phyloP scores from a whole-genome alignment of 441 rosid species.

The Euphorbia celastroides region DNA sequence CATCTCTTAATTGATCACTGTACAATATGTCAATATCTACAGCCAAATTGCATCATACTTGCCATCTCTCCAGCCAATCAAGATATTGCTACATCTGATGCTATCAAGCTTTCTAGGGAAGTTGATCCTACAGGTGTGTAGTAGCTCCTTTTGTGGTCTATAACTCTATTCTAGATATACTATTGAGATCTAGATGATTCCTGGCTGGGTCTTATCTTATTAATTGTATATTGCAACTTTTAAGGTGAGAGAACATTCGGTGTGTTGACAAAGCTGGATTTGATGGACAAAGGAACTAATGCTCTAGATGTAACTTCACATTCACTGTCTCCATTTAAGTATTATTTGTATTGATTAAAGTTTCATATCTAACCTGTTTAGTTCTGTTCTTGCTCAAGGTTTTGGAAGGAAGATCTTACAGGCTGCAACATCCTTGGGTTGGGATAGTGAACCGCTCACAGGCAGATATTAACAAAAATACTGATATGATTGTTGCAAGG shows the following conservation, averaged over 20 bases:
- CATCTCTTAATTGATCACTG: too few relatives aligned
- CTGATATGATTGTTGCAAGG: constrained; percentile 92
- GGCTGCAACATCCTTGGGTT: constrained; percentile 99
- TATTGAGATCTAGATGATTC: too few relatives aligned
- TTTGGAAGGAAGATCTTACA: constrained; percentile 91
- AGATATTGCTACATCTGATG: constrained; percentile 99
- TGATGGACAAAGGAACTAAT: constrained; percentile 99
- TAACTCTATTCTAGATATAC: background rate
- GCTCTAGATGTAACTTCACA: constrained; percentile 76
- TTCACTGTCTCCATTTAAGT: constrained; percentile 11
- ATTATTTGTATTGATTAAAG: constrained; percentile 17
- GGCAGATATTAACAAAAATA: constrained; percentile 96
- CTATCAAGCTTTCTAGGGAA: constrained; percentile 98
- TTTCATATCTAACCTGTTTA: constrained; percentile 11
- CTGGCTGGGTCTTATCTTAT: too few relatives aligned
- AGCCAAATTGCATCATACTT: constrained; percentile 93
- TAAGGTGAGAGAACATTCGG: constrained; percentile 99
- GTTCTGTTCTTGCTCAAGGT: constrained; percentile 45
- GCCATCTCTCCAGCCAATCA: constrained; percentile 99
- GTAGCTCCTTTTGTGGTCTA: too few relatives aligned
- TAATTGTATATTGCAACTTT: constrained; percentile 11
- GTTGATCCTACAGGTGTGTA: constrained; percentile 92
- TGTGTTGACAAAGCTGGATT: constrained; percentile 92
- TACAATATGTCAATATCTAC: too few relatives aligned
- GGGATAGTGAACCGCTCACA: constrained; percentile 99